Evolutionary conservation across 1,284 basidiomycete genomes (phyloP), one percentile per base, ranked within the genome.

Genomic region (Pseudozyma pruni): DNA sequence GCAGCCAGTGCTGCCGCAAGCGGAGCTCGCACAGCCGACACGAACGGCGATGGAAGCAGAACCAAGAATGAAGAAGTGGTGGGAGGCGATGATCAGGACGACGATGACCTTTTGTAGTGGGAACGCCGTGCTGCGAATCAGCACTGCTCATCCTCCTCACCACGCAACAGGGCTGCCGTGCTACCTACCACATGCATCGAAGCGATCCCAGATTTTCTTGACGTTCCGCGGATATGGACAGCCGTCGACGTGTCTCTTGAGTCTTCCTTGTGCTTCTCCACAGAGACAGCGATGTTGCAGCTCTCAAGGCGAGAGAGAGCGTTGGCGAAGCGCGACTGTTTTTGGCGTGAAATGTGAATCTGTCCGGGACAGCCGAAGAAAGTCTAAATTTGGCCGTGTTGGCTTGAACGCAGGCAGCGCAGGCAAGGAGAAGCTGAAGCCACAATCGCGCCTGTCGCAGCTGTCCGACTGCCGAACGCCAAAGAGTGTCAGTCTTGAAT

Each of bases 21-120:
- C 37, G 55, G 68, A 48, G 62, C 87, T 33, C 88, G 90, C 23
- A 87, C 88, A 73, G 88, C 89, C 74, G 86, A 88, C 22, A 87
- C 86, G 5, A 86, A 87, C n/a, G 84, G 78, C 7, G 86, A 85
- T 2, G 85, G 83, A 14, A 80, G 75, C 27, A 73, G 72, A 16
- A 60, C 27, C n/a, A 50, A 46, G 34, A 76, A 80, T 27, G 46
- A 46, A n/a, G 72, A 81, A 34, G 61, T 67, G 52, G 67, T 78
- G 27, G 77, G 59, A 29, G 72, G 51, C 31, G 74, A 59, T 38
- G 74, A 75, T 23, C 77, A 76, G 22, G 81, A 78, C 33, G 83
- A 83, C 50, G 79, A 83, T 27, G 82, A 81, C 46, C 74, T 64
- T 25, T 75, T 75, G 34, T 80, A 50, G 22, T 27, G 31, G 19